phyloP scores from a whole-genome alignment of 2,329 filamentous ascomycete species.

The Anthostomella pinea region DNA sequence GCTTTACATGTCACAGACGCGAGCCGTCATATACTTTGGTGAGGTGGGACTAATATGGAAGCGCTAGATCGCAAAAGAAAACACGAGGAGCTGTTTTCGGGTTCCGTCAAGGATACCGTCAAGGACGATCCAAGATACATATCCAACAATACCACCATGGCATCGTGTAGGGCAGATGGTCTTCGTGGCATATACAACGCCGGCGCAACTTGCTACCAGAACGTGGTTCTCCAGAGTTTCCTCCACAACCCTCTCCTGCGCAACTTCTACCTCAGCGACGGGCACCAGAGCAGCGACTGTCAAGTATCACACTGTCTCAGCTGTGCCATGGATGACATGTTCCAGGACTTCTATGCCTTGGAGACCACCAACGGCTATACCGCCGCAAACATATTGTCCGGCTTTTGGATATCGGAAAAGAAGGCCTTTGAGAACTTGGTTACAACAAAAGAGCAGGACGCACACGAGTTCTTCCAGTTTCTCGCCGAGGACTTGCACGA shows the following conservation, averaged over 20 bases:
- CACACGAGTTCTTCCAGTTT: conserved; percentile 96
- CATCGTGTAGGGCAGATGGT: conserved; percentile 82
- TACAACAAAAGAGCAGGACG: conserved; percentile 93
- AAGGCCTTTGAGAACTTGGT: conserved; percentile 71
- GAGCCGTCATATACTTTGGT: not conserved
- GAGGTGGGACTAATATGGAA: conserved; percentile 1
- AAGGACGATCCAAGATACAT: conserved; percentile 74
- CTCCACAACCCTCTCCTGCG: conserved; percentile 90
- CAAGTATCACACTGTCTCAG: conserved; percentile 59
- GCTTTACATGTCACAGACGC: not conserved
- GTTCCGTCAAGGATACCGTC: conserved; percentile 48
- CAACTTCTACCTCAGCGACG: conserved; percentile 89
- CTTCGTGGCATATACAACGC: conserved; percentile 94
- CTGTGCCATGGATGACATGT: conserved; percentile 71
- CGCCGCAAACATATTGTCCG: conserved; percentile 82
- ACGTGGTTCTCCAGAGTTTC: conserved; percentile 89
- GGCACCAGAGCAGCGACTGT: conserved; percentile 78
- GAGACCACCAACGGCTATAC: conserved; percentile 88
- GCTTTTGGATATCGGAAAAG: conserved; percentile 83
- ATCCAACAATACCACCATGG: conserved; percentile 70
- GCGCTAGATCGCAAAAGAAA: conserved; percentile 67
- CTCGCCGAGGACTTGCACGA: conserved; percentile 88
- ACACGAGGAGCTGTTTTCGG: conserved; percentile 66
- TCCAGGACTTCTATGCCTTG: conserved; percentile 66
- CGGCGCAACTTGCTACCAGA: conserved; percentile 98